phyloP scores from a whole-genome alignment of 1,284 basidiomycete species.

The Moesziomyces aphidis region DNA sequence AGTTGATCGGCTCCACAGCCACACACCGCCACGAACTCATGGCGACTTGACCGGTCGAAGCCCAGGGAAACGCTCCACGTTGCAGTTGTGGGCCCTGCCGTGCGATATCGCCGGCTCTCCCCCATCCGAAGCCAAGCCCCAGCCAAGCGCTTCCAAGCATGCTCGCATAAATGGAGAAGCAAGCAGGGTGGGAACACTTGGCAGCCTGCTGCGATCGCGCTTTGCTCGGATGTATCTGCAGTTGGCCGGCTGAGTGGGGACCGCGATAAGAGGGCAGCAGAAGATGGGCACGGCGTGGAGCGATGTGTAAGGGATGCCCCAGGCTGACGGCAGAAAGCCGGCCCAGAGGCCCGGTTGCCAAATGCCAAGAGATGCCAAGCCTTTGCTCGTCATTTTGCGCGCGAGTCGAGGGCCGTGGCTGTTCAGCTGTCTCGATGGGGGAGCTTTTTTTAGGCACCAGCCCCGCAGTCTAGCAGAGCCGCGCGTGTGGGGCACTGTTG shows the following conservation, averaged over 20 bases:
- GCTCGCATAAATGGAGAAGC: not conserved
- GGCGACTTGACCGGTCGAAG: not conserved
- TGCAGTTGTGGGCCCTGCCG: not conserved
- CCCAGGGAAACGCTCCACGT: not conserved
- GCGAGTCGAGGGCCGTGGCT: not conserved
- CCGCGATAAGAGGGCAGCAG: too few species aligned
- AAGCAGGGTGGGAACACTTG: slow-evolving; percentile 10
- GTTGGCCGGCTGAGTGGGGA: too few species aligned
- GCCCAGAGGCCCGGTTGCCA: not conserved
- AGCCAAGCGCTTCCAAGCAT: not conserved
- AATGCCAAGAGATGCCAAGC: slow-evolving; percentile 38
- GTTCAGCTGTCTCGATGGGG: slow-evolving; percentile 1
- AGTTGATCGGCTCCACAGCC: too few species aligned
- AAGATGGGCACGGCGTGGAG: too few species aligned
- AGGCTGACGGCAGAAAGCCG: too few species aligned
- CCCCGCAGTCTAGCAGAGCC: not conserved
- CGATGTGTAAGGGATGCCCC: too few species aligned
- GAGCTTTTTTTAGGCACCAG: slow-evolving; percentile 4
- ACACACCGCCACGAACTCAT: too few species aligned
- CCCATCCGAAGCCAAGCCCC: slow-evolving; percentile 8
- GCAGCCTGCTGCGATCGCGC: not conserved
- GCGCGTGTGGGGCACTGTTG: not conserved
- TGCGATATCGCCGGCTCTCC: not conserved
- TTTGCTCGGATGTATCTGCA: not conserved
- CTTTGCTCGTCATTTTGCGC: slow-evolving; percentile 22